A percentile compares a stretch with the other conserved stretches of the same genome.
phyloP scores from a whole-genome alignment of 768 basidiomycete genomes.

The Mycena latifolia region DNA sequence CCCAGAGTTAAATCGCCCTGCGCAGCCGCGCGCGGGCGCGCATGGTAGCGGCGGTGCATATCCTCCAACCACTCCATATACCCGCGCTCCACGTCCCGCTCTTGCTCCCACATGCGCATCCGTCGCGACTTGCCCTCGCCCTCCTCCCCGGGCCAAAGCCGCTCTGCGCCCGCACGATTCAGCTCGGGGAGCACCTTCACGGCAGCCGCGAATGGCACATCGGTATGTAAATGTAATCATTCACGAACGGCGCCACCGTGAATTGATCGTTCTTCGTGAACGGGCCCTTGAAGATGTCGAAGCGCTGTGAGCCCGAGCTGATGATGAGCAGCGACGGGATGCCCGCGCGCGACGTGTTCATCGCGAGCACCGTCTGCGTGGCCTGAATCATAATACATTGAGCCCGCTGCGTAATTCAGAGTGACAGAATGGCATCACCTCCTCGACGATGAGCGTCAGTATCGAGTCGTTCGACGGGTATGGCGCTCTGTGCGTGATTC shows the following conservation, averaged over 20 bases:
- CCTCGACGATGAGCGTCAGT: conserved; percentile 56
- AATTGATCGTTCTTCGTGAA: conserved; percentile 74
- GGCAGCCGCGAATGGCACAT: conserved; percentile 55
- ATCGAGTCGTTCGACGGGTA: conserved; percentile 59
- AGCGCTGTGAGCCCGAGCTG: conserved; percentile 61
- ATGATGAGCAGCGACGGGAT: conserved; percentile 60
- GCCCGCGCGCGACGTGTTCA: conserved; percentile 58
- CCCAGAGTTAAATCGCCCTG: conserved; percentile 56
- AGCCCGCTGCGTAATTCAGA: too few relatives aligned
- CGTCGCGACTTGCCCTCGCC: conserved; percentile 11
- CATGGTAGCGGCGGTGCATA: conserved; percentile 45
- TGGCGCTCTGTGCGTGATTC: conserved; percentile 46
- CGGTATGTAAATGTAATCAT: conserved; percentile 62
- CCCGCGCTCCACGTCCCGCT: conserved; percentile 53
- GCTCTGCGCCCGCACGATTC: conserved; percentile 31
- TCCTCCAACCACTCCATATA: conserved; percentile 56
- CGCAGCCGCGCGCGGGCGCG: conserved; percentile 36
- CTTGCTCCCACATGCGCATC: conserved; percentile 18
- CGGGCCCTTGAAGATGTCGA: conserved; percentile 60
- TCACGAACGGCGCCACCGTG: conserved; percentile 65
- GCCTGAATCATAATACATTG: conserved; percentile 40
- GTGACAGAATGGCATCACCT: conserved; percentile 38
- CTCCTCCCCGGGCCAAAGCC: conserved; percentile 26
- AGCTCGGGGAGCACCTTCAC: conserved; percentile 53
- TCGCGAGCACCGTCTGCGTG: conserved; percentile 52